Evolutionary conservation across 129 eudicot genomes (phyloP), one percentile per base, ranked within the genome.

Genomic region (Artemisia tridentata): DNA sequence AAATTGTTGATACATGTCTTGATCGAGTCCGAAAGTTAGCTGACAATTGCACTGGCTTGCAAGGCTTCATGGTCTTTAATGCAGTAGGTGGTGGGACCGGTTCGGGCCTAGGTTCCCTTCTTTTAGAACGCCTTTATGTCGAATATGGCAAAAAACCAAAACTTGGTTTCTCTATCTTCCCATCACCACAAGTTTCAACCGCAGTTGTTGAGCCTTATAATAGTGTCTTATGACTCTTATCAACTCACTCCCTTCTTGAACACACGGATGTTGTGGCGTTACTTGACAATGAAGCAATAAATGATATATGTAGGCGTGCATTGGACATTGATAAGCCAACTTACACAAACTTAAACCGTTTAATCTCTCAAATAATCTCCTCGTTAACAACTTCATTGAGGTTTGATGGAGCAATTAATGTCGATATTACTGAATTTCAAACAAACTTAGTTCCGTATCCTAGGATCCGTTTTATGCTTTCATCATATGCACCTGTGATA

Each of bases 71-170:
- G 67, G 79, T 75, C 23, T 79, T 74, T 48, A 73, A 73, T 67
- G 83, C 83, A n/a, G 83, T 79, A 16, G 83, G 83, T 15, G 83
- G 83, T 21, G 83, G 83, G 18, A 79, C 83, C 10, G 79, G 83
- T 49, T 79, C 83, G 38, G 83, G 79, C 45, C 57, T 79, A 20
- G 83, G 83, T 3, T 79, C 83, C 9, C 58, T 79, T 20, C 61
- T 79, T 10, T 34, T 79, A 45, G 83, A 79, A 73, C 78, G 83
- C 58, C 47, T 79, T 27, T 79, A 79, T 21, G 83, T 79, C 1
- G 83, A 79, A 21, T 79, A 79, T 68, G 83, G 83, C 25, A 79
- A 79, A 63, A 79, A 73, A 41, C 71, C 83, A 14, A 79, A 79
- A 63, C 75, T 79, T n/a, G 83, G 83, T 17, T 79, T 79, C 46